Percentiles rank a stretch among this genome's conserved stretches.
These are phyloP conservation scores for Kwoniella sp. DNA, from an alignment of 768 basidiomycete genomes.

Conservation along the genomic window DNA sequence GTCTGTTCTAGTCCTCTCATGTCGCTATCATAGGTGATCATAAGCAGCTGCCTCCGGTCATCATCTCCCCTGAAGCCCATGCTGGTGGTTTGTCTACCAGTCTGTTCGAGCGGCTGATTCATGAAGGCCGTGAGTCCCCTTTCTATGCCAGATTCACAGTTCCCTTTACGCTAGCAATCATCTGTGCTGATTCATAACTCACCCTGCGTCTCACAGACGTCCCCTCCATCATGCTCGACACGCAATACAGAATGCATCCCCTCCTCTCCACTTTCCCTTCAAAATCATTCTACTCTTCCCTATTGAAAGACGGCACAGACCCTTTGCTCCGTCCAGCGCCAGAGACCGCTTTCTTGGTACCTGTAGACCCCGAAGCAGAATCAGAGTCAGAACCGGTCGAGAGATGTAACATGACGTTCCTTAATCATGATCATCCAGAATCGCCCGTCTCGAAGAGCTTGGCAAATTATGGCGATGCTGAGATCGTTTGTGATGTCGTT, in stretches of 20 bases:
- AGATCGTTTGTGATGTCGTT: conserved; percentile 74
- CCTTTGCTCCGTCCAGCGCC: conserved; percentile 64
- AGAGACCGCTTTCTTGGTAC: conserved; percentile 57
- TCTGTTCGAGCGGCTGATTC: conserved; percentile 86
- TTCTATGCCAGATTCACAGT: not conserved
- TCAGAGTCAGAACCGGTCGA: conserved; percentile 55
- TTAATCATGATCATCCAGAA: conserved; percentile 77
- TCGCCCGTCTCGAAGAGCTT: conserved; percentile 69
- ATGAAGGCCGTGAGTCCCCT: conserved; percentile 68
- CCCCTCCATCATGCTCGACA: conserved; percentile 88
- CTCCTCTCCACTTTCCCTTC: conserved; percentile 84
- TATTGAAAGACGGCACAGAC: conserved; percentile 74
- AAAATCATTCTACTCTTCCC: conserved; percentile 73
- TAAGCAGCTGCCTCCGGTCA: conserved; percentile 89
- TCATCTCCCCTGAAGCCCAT: conserved; percentile 73
- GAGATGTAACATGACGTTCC: conserved; percentile 71
- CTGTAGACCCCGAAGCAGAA: conserved; percentile 47
- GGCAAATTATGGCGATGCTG: conserved; percentile 75
- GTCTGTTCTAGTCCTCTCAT: conserved; percentile 66
- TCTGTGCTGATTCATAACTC: too few species aligned
- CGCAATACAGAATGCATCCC: conserved; percentile 97
- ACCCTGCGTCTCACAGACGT: conserved; percentile 62
- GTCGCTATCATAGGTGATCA: conserved; percentile 93
- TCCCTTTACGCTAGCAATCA: not conserved
- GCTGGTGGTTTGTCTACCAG: conserved; percentile 73